Percentiles rank a stretch among this genome's conserved stretches.
Evolutionary conservation across 345 rosid genomes (phyloP).

Genomic region (Syzygium oleosum): DNA sequence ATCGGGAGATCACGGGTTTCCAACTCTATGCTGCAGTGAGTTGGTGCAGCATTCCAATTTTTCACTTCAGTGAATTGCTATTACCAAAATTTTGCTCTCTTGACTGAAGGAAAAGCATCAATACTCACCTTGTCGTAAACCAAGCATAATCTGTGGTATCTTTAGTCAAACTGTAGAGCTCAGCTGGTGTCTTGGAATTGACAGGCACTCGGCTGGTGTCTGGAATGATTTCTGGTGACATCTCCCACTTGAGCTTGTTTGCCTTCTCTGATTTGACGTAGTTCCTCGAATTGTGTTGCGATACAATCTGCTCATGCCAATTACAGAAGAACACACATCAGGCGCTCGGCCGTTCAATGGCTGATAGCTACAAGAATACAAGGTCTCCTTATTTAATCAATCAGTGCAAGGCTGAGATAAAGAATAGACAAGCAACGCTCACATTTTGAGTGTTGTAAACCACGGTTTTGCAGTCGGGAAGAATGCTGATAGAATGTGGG

Average conservation of each 20-base stretch:
- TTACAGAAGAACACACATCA: background rate
- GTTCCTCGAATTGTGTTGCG: slow-evolving; percentile 72
- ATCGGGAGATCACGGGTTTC: slow-evolving; percentile 33
- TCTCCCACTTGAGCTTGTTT: slow-evolving; percentile 48
- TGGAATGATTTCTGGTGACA: slow-evolving; percentile 41
- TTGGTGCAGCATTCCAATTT: background rate
- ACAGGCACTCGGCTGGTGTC: slow-evolving; percentile 4
- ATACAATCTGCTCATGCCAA: slow-evolving; percentile 34
- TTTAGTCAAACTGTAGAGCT: slow-evolving; percentile 52
- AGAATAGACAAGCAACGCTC: background rate
- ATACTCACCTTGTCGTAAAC: slow-evolving; percentile 56
- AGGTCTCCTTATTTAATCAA: background rate
- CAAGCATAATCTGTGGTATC: slow-evolving; percentile 75
- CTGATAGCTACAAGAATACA: background rate
- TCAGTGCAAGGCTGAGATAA: background rate
- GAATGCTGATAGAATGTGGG: slow-evolving; percentile 69
- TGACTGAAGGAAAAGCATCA: background rate
- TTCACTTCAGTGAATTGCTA: background rate
- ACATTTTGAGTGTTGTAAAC: slow-evolving; percentile 48
- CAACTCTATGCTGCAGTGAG: slow-evolving; percentile 36
- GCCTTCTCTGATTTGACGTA: slow-evolving; percentile 36
- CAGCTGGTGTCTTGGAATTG: slow-evolving; percentile 22
- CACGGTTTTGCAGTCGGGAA: slow-evolving; percentile 81
- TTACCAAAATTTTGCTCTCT: background rate
- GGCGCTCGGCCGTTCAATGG: background rate